Conservation (phyloP, 306 rosid genomes). For the Rubus idaeus region DNA sequence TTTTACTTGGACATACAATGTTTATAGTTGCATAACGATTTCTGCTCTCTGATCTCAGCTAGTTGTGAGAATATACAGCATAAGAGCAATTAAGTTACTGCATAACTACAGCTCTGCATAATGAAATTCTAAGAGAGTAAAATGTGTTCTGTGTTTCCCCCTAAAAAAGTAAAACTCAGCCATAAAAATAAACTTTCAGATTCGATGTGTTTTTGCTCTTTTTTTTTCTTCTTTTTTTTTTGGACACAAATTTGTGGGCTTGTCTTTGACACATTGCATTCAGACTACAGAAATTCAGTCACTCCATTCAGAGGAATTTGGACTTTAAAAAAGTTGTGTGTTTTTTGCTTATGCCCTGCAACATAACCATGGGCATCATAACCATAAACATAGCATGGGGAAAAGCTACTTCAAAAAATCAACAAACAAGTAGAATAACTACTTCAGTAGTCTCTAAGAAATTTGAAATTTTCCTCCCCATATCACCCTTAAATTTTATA, state of each 20-base stretch:
- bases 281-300: no score
- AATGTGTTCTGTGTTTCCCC: background rate
- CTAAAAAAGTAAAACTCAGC: no score
- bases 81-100: background rate
- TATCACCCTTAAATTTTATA: slow-evolving; percentile 1
- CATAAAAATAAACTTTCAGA: no score
- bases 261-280: no score
- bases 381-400: background rate
- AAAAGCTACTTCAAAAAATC: background rate
- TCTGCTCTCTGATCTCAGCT: background rate
- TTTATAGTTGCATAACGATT: background rate
- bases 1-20: background rate
- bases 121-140: background rate
- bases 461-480: background rate
- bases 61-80: background rate
- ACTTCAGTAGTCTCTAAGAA: background rate
- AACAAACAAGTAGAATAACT: background rate
- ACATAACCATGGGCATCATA: no score
- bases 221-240: no score
- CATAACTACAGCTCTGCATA: background rate
- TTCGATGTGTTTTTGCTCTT: no score
- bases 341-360: no score
- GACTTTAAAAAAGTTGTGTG: background rate
- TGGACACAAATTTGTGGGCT: no score
- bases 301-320: background rate